A percentile compares a stretch with the other conserved stretches of the same genome.
Conservation (phyloP, 2,329 filamentous ascomycete species). For the Fusarium fracticaudum region DNA sequence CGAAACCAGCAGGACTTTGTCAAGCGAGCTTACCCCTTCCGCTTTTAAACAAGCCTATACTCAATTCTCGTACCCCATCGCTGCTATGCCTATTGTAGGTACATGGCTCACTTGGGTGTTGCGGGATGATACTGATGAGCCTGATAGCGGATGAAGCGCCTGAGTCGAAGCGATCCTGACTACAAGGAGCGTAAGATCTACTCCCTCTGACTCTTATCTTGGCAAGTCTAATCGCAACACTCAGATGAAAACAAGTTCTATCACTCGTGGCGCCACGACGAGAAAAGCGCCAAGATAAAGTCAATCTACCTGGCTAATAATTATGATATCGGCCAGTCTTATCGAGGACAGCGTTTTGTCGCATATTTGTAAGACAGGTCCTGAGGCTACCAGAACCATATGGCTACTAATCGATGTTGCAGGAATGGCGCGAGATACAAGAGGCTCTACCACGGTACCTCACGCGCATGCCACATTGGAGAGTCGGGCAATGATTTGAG, state of each 20-base stretch:
- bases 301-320: not conserved
- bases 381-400: too few relatives aligned
- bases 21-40: too few relatives aligned
- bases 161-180: not conserved
- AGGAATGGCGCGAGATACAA: not conserved
- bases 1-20: too few relatives aligned
- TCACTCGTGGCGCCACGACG: not conserved
- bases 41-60: accelerated
- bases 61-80: not conserved
- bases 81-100: not conserved
- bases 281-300: not conserved
- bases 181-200: not conserved
- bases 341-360: not conserved
- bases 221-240: accelerated
- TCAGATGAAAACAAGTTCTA: not conserved
- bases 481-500: not conserved
- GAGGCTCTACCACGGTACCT: not conserved
- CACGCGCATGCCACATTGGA: not conserved
- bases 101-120: not conserved
- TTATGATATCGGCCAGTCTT: not conserved
- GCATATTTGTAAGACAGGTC: not conserved
- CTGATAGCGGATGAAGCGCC: not conserved
- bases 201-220: accelerated
- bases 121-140: not conserved
- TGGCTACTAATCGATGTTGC: too few relatives aligned